These are phyloP conservation scores for Naganishia vaughanmartiniae DNA, from an alignment of 768 basidiomycete species.

Conservation along the genomic window DNA sequence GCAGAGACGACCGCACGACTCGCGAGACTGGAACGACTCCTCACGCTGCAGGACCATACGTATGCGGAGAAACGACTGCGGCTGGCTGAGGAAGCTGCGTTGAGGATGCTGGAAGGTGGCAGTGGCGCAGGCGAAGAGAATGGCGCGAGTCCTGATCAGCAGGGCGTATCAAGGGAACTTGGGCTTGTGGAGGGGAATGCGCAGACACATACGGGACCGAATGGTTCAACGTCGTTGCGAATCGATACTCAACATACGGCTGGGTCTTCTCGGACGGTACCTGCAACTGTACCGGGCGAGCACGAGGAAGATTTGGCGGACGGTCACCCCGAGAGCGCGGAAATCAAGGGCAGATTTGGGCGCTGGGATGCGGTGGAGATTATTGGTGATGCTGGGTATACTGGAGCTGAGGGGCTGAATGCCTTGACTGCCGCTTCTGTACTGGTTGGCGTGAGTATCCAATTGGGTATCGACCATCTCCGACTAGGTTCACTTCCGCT, in stretches of 20 bases:
- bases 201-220: background rate
- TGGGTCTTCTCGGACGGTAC: background rate
- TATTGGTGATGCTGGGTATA: constrained; percentile 27
- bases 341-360: constrained; percentile 8
- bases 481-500: background rate
- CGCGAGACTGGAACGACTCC: constrained; percentile 21
- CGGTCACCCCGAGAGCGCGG: constrained; percentile 16
- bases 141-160: background rate
- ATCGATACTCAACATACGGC: background rate
- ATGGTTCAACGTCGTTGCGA: background rate
- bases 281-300: background rate
- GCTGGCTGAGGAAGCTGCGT: constrained; percentile 25
- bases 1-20: constrained; percentile 28
- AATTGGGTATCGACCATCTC: background rate
- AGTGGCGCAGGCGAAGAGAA: background rate
- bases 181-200: background rate
- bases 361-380: constrained; percentile 21
- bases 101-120: constrained; percentile 21
- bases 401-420: constrained; percentile 26
- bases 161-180: background rate
- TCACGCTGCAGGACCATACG: constrained; percentile 26
- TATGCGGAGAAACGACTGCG: constrained; percentile 27
- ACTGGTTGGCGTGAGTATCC: constrained; percentile 6
- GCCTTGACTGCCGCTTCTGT: constrained; percentile 26
- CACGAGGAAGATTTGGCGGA: constrained; percentile 10